Evolutionary conservation across 768 basidiomycete species (phyloP), one percentile per base, ranked within the genome.

Genomic region (Mycena belliarum): DNA sequence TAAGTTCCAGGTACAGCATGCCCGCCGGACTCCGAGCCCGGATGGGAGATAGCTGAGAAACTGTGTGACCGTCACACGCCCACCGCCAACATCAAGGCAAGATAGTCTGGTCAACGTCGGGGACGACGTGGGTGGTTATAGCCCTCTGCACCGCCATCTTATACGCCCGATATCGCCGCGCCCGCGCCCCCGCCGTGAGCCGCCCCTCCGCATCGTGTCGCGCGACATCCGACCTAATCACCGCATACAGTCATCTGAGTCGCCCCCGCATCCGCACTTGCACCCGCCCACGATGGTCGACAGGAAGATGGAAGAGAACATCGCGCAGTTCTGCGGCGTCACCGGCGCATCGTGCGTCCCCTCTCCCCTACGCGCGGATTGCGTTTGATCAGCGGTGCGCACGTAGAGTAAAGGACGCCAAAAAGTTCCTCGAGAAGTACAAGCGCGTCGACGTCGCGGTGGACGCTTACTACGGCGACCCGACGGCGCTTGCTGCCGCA

Each of bases 361-460:
- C 35, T 32, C 29, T 32, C 7, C n/a, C n/a, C 23, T 59, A 28
- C 9, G 2, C 33, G 9, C 47, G 4, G 4, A 10, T 3, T 35
- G 21, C 20, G n/a, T 24, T 24, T 43, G 29, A 12, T 6, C 29
- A 6, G 21, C 11, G 5, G 14, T 44, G 15, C n/a, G 46, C 1
- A 25, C 28, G 25, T 55, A 82, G 82, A 21, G 68, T 75, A 25
- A 77, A 71, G 59, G 88, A 90, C 58, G 91, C 89, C 12, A 83
- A 72, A 63, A 82, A 82, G 66, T 91, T 82, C 72, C 69, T 92
- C 45, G 84, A 89, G 60, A 85, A 83, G 63, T 78, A 89, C 73
- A 85, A 83, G 64, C 82, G 85, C 35, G 71, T 89, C 41, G 90
- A 93, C 52, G 70, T 77, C n/a, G 90, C 90, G 23, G 73, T 91